Percentiles rank a stretch among this genome's conserved stretches.
Evolutionary conservation across 805 yeast genomes (phyloP).

Genomic region (Nakazawaea siamensis): DNA sequence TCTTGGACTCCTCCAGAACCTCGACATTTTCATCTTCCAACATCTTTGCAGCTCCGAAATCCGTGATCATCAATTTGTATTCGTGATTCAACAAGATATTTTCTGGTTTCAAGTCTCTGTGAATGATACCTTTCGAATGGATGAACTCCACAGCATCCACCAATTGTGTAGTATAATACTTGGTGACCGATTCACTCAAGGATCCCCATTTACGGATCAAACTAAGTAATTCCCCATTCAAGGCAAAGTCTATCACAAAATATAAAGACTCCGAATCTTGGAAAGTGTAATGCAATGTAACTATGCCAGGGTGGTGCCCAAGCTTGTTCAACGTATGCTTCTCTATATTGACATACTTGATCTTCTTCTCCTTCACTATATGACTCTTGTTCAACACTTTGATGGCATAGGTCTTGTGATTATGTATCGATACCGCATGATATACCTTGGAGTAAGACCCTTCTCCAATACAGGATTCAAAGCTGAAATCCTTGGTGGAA

Average conservation of each 20-base stretch:
- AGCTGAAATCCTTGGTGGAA: conserved; percentile 78
- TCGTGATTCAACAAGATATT: conserved; percentile 79
- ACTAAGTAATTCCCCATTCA: conserved; percentile 87
- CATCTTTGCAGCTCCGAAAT: conserved; percentile 95
- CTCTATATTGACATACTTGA: conserved; percentile 77
- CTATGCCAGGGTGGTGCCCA: conserved; percentile 93
- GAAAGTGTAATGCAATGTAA: conserved; percentile 85
- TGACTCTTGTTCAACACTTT: conserved; percentile 85
- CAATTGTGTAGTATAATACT: conserved; percentile 78
- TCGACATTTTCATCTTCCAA: conserved; percentile 28
- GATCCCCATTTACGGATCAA: conserved; percentile 73
- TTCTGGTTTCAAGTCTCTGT: conserved; percentile 92
- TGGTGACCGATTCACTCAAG: conserved; percentile 63
- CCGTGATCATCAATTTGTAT: conserved; percentile 86
- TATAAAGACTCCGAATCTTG: conserved; percentile 85
- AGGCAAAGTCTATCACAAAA: conserved; percentile 90
- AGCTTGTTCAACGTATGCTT: conserved; percentile 77
- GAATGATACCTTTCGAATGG: conserved; percentile 85
- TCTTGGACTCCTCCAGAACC: conserved; percentile 1
- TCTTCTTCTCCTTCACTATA: conserved; percentile 74
- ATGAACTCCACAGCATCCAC: conserved; percentile 88
- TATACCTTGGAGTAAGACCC: conserved; percentile 95
- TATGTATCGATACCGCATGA: conserved; percentile 72
- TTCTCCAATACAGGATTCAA: conserved; percentile 85
- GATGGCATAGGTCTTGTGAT: conserved; percentile 75